phyloP scores from a whole-genome alignment of 495 filamentous ascomycete species.

The Apiosordaria backusii region DNA sequence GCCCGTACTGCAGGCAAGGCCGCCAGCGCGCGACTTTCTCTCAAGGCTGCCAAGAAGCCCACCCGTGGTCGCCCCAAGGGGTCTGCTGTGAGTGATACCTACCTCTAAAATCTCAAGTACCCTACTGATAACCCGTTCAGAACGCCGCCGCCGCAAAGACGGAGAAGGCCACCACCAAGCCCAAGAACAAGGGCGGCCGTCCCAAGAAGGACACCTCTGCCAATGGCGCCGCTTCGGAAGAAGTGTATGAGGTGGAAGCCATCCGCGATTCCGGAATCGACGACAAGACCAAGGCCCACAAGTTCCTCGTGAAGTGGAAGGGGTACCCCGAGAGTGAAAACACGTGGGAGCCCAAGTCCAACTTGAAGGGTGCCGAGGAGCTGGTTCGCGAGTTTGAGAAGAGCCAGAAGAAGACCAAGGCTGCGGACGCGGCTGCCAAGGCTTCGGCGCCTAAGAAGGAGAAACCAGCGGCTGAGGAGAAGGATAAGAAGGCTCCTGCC shows the following conservation, averaged over 20 bases:
- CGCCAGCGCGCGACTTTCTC: constrained; percentile 29
- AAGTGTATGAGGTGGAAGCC: constrained; percentile 38
- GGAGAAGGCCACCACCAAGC: not conserved
- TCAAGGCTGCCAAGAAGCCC: constrained; percentile 25
- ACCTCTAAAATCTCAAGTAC: too few relatives aligned
- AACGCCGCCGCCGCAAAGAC: constrained; percentile 11
- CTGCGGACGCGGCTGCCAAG: constrained; percentile 12
- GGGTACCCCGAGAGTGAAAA: constrained; percentile 31
- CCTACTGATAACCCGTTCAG: not conserved
- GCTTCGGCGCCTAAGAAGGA: not conserved
- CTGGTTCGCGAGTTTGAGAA: constrained; percentile 31
- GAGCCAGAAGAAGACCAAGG: constrained; percentile 25
- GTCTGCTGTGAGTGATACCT: constrained; percentile 13
- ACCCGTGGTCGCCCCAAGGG: constrained; percentile 22
- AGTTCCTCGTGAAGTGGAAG: constrained; percentile 45
- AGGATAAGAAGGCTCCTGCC: constrained; percentile 11
- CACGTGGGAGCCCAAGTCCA: constrained; percentile 44
- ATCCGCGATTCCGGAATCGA: constrained; percentile 35
- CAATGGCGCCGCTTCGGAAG: constrained; percentile 18
- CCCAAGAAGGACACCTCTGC: constrained; percentile 18
- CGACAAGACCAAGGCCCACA: constrained; percentile 28
- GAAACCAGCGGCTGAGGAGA: constrained; percentile 18
- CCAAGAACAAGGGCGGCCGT: constrained; percentile 20
- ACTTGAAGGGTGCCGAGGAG: constrained; percentile 26
- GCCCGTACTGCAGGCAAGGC: constrained; percentile 16